Base-by-base conservation (phyloP, 2,329 filamentous ascomycete genomes). In the Lizonia empirigonia region DNA sequence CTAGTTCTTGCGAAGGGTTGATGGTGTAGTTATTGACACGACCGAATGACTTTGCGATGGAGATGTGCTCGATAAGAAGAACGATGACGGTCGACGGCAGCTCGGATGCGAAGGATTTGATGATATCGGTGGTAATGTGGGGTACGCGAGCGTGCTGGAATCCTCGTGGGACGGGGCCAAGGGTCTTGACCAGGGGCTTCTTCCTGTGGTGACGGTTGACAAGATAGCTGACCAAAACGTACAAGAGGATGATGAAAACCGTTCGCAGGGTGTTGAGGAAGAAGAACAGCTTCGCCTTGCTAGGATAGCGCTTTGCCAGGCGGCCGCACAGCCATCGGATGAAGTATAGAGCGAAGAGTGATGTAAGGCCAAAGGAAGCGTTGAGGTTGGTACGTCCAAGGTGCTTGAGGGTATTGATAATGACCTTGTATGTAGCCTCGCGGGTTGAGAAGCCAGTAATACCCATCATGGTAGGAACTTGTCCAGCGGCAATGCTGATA, bases 1-100 rank as follows among this genome's bases (percentile, higher is more conserved):
- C 90, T 76, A 99, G 83, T 72, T 99, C 93, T 72, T 99, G 93
- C 0, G 93, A 97, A 0, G 94, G 92, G 63, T 97, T 87, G 70
- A 99, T 97, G 13, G 85, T 87, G 75, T 99, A 99, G 77, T 96
- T 96, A 78, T 97, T 97, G 64, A 97, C 84, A 52, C 93, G 85
- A 8, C 94, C 94, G 62, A 99, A 97, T 0, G 93, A 97, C 73
- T 97, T 99, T 15, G 92, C 91, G 57, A 97, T 97, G 38, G 93
- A 91, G 64, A 97, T 96, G 71, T 97, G 93, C 74, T 97, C 94
- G 55, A 97, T 95, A 27, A 97, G 81, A 50, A 97, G 81, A n/a
- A 99, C 92, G 59, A 97, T 96, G 44, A 97, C 86, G 0, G 89
- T 87, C 7, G 89, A 89, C 0, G 94, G 94, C 4, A 97, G 78